Evolutionary conservation across 768 basidiomycete genomes (phyloP).

Genomic region (Trametes gibbosa): DNA sequence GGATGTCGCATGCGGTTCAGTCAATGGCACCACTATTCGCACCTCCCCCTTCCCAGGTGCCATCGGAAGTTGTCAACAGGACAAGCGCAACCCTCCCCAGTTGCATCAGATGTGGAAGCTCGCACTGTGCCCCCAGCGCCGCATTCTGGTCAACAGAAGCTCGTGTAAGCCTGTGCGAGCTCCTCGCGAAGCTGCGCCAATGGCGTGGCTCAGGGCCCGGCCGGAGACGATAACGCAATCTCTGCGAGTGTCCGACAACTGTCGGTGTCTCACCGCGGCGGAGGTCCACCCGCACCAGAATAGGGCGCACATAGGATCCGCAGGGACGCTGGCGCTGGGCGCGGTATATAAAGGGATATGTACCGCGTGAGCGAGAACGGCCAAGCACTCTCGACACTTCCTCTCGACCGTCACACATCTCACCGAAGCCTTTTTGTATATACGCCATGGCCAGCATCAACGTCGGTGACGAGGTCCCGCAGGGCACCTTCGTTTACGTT

Average conservation of each 20-base stretch:
- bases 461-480: conserved; percentile 52
- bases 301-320: neutral
- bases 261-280: neutral
- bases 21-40: conserved; percentile 4
- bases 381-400: neutral
- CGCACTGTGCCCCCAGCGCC: neutral
- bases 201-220: neutral
- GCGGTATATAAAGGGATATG: conserved; percentile 1
- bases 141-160: conserved; percentile 1
- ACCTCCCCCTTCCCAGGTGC: neutral
- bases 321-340: neutral
- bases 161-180: neutral
- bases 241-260: neutral
- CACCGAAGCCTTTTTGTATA: neutral
- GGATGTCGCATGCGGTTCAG: neutral
- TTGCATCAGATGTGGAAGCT: conserved; percentile 5
- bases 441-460: conserved; percentile 33
- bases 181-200: neutral
- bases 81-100: neutral
- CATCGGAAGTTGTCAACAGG: conserved; percentile 1
- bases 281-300: neutral
- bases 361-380: neutral
- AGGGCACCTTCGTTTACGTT: conserved; percentile 47
- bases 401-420: neutral
- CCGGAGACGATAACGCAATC: conserved; percentile 8